Conservation (phyloP, 2,329 filamentous ascomycete species). For the Truncatella angustata region DNA sequence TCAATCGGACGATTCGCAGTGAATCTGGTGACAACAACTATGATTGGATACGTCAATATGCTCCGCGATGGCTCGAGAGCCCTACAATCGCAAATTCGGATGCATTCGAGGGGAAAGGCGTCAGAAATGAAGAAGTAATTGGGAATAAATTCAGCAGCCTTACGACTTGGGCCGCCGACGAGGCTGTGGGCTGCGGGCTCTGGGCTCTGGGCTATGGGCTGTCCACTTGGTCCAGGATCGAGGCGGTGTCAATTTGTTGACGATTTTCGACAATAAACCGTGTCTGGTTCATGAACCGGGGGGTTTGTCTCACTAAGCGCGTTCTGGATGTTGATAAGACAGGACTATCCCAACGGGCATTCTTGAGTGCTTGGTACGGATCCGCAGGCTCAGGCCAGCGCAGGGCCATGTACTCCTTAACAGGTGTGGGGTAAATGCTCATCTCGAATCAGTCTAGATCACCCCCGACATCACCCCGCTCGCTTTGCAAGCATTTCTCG, state of each 20-base stretch:
- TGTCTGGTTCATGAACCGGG: neutral
- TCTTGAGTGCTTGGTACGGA: too few species aligned
- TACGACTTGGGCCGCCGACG: constrained; percentile 11
- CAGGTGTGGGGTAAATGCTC: neutral
- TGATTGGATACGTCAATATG: neutral
- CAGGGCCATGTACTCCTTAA: neutral
- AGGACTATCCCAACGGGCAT: neutral
- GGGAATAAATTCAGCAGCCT: constrained; percentile 10
- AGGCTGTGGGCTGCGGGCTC: too few species aligned
- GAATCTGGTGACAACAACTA: neutral
- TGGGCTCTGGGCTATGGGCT: too few species aligned
- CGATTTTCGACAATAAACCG: constrained; percentile 4
- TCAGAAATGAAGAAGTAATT: neutral
- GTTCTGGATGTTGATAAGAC: neutral
- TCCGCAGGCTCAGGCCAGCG: too few species aligned
- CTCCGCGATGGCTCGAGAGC: constrained; percentile 7
- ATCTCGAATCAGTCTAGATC: neutral
- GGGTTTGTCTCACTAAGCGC: neutral
- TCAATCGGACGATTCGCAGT: neutral
- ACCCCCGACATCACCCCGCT: too few species aligned
- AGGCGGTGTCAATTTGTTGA: constrained; percentile 8
- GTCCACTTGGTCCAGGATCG: neutral
- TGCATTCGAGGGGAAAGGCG: neutral
- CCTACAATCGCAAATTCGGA: neutral
- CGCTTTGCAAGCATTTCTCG: neutral